phyloP scores from a whole-genome alignment of 2,329 filamentous ascomycete genomes.

The Elsinoe perseae region DNA sequence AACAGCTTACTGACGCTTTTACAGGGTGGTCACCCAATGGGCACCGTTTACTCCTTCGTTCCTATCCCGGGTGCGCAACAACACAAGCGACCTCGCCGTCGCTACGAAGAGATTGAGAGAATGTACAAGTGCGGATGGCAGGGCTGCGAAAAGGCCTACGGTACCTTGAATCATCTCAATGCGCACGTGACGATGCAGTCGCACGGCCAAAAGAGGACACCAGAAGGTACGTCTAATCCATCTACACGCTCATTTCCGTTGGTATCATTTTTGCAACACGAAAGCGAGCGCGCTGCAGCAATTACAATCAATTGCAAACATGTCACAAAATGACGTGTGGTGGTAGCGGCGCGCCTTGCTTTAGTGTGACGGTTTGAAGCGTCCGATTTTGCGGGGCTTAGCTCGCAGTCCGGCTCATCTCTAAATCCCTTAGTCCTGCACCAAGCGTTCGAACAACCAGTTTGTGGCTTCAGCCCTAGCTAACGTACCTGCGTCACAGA shows the following conservation, averaged over 20 bases:
- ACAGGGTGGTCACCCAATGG: constrained; percentile 46
- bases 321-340: constrained; percentile 6
- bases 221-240: constrained; percentile 66
- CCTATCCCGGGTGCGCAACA: constrained; percentile 95
- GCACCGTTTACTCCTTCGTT: constrained; percentile 95
- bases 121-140: constrained; percentile 99
- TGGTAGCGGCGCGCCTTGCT: constrained; percentile 4
- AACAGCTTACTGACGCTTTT: constrained; percentile 22
- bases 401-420: constrained; percentile 19
- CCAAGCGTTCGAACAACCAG: constrained; percentile 10
- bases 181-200: constrained; percentile 99
- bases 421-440: constrained; percentile 26
- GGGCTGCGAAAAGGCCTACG: constrained; percentile 96
- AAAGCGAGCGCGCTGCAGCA: not conserved
- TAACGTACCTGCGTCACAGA: constrained; percentile 51
- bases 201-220: constrained; percentile 87
- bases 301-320: constrained; percentile 6
- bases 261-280: not conserved
- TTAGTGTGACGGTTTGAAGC: constrained; percentile 11
- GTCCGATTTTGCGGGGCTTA: constrained; percentile 13
- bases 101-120: constrained; percentile 97
- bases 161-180: constrained; percentile 93
- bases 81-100: constrained; percentile 85
- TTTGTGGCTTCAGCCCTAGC: constrained; percentile 19
- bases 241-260: not conserved